These are phyloP conservation scores for Vitis rupestris DNA, from an alignment of 164 flowering plant species.

Conservation along the genomic window DNA sequence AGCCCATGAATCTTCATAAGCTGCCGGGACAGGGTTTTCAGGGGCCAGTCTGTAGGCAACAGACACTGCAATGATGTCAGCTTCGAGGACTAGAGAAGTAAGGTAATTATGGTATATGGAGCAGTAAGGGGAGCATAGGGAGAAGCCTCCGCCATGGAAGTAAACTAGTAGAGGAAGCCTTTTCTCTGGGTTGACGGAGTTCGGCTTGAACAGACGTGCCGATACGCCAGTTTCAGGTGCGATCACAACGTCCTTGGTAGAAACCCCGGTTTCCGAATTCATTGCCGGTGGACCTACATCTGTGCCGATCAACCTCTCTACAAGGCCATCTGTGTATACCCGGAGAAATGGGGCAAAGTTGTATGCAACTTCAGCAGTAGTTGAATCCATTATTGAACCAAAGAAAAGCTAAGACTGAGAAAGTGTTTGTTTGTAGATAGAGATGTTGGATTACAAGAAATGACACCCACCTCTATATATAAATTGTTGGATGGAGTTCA, in stretches of 20 bases:
- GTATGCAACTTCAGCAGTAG: background rate
- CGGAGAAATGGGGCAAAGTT: background rate
- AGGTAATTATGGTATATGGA: constrained; percentile 6
- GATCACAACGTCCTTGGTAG: constrained; percentile 3
- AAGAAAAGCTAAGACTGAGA: background rate
- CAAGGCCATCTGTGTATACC: constrained; percentile 10
- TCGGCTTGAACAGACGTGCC: constrained; percentile 3
- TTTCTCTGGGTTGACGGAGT: background rate
- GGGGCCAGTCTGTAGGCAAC: constrained; percentile 15
- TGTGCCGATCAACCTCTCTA: constrained; percentile 3
- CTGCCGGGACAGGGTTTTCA: constrained; percentile 4
- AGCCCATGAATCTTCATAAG: constrained; percentile 10
- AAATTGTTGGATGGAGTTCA: too few species aligned
- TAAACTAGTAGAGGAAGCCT: constrained; percentile 17
- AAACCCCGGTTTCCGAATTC: background rate
- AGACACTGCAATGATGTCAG: constrained; percentile 8
- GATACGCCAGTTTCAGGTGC: background rate
- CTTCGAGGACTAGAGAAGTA: background rate
- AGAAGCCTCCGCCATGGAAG: constrained; percentile 19
- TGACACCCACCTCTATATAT: too few species aligned
- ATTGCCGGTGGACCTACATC: background rate
- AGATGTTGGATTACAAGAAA: too few species aligned
- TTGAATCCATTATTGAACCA: background rate
- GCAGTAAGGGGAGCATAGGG: background rate
- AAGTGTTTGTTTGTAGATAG: too few species aligned